Conservation (phyloP, 768 basidiomycete genomes). For the Tylopilus felleus region DNA sequence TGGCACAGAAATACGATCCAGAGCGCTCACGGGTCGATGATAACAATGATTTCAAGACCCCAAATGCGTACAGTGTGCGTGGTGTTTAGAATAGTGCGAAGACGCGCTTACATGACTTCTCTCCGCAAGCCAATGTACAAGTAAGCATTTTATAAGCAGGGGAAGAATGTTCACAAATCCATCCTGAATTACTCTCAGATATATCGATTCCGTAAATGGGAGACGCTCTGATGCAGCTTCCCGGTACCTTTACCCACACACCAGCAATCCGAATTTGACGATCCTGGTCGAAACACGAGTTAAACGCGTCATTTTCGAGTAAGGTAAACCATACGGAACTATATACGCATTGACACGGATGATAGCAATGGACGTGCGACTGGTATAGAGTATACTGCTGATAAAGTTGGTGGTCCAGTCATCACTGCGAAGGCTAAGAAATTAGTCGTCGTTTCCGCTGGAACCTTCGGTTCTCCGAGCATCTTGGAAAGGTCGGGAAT, state of each 20-base stretch:
- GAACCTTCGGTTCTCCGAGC: slow-evolving; percentile 1
- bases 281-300: slow-evolving; percentile 1
- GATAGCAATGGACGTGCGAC: neutral
- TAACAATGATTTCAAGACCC: slow-evolving; percentile 40
- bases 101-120: neutral
- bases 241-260: neutral
- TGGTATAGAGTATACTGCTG: neutral
- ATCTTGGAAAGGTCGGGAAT: slow-evolving; percentile 11
- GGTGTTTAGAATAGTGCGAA: neutral
- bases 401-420: neutral
- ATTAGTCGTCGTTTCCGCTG: slow-evolving; percentile 3
- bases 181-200: neutral
- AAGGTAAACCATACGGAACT: neutral
- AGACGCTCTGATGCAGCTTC: slow-evolving; percentile 5
- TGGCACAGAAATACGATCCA: slow-evolving; percentile 47
- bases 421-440: neutral
- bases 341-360: neutral
- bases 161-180: neutral
- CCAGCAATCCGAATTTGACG: neutral
- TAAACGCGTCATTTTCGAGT: slow-evolving; percentile 6
- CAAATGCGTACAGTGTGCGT: slow-evolving; percentile 26
- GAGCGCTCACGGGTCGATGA: slow-evolving; percentile 44
- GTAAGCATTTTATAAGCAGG: slow-evolving; percentile 6
- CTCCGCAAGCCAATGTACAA: slow-evolving; percentile 14
- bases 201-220: slow-evolving; percentile 1